These are phyloP conservation scores for Candida dajiaensis DNA, from an alignment of 805 yeast species.

Conservation along the genomic window DNA sequence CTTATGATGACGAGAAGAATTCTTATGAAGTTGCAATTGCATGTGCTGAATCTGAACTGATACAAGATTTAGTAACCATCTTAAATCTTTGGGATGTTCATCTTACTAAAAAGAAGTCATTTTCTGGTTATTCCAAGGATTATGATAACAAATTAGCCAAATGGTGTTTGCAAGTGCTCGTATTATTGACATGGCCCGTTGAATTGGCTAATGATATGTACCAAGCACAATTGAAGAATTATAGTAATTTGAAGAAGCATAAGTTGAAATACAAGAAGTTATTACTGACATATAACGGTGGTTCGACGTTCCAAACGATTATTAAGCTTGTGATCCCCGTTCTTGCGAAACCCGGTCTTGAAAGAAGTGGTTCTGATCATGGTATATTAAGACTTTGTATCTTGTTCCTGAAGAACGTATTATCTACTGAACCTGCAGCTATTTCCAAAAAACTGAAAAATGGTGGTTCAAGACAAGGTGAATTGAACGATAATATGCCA, in stretches of 20 bases:
- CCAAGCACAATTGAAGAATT: slow-evolving; percentile 49
- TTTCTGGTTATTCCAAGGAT: slow-evolving; percentile 28
- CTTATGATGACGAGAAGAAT: slow-evolving; percentile 69
- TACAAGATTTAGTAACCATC: slow-evolving; percentile 73
- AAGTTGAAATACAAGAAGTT: slow-evolving; percentile 70
- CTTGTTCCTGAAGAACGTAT: slow-evolving; percentile 70
- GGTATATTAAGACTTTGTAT: slow-evolving; percentile 67
- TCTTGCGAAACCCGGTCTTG: slow-evolving; percentile 41
- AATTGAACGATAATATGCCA: slow-evolving; percentile 39
- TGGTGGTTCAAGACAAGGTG: slow-evolving; percentile 28
- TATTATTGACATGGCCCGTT: slow-evolving; percentile 82
- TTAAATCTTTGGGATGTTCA: slow-evolving; percentile 64
- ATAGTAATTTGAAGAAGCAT: slow-evolving; percentile 54
- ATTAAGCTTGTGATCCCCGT: slow-evolving; percentile 64
- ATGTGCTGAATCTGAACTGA: slow-evolving; percentile 72
- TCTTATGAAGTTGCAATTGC: slow-evolving; percentile 83
- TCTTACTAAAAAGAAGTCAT: slow-evolving; percentile 21
- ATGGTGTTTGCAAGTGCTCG: slow-evolving; percentile 72
- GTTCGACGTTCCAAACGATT: slow-evolving; percentile 61
- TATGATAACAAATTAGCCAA: slow-evolving; percentile 57
- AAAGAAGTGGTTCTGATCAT: slow-evolving; percentile 66
- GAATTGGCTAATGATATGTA: slow-evolving; percentile 47
- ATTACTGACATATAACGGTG: slow-evolving; percentile 50
- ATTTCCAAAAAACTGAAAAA: slow-evolving; percentile 39
- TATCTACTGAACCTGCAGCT: slow-evolving; percentile 69